Conservation (phyloP, 2,329 filamentous ascomycete species). For the Diplodia scrobiculata region DNA sequence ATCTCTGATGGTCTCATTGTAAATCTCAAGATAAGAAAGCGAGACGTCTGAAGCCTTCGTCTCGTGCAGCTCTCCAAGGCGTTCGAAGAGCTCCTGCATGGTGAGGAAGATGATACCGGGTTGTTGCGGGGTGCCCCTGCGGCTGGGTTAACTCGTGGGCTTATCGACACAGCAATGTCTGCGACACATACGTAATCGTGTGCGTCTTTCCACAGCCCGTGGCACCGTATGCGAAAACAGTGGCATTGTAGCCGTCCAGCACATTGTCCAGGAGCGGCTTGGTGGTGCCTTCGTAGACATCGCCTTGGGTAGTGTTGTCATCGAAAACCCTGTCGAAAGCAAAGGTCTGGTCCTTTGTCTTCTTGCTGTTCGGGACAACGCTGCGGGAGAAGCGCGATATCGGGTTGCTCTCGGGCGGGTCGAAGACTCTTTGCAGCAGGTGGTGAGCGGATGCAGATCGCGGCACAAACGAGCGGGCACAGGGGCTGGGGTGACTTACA, state of each 20-base stretch:
- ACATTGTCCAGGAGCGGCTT: slow-evolving; percentile 89
- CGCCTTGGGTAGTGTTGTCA: slow-evolving; percentile 85
- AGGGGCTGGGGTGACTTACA: slow-evolving; percentile 59
- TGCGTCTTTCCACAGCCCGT: slow-evolving; percentile 99
- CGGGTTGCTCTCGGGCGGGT: slow-evolving; percentile 92
- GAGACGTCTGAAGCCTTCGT: slow-evolving; percentile 90
- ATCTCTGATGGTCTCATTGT: slow-evolving; percentile 98
- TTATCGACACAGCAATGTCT: slow-evolving; percentile 79
- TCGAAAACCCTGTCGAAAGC: slow-evolving; percentile 97
- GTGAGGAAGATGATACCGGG: slow-evolving; percentile 98
- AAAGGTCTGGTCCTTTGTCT: slow-evolving; percentile 96
- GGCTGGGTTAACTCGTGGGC: slow-evolving; percentile 56
- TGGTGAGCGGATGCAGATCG: slow-evolving; percentile 35
- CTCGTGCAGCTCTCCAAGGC: slow-evolving; percentile 80
- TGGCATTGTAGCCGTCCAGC: slow-evolving; percentile 96
- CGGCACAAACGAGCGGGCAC: slow-evolving; percentile 22
- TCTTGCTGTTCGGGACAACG: slow-evolving; percentile 77
- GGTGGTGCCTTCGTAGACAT: slow-evolving; percentile 94
- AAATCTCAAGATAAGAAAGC: slow-evolving; percentile 95
- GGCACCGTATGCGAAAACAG: slow-evolving; percentile 96
- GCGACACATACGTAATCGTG: slow-evolving; percentile 66
- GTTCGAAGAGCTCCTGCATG: slow-evolving; percentile 98
- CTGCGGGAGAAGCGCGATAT: slow-evolving; percentile 84
- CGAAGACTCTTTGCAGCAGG: slow-evolving; percentile 71
- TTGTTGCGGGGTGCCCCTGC: slow-evolving; percentile 76